Percentiles rank a stretch among this genome's conserved stretches.
Evolutionary conservation across 495 filamentous ascomycete genomes (phyloP).

Genomic region (Cairneyella variabilis): DNA sequence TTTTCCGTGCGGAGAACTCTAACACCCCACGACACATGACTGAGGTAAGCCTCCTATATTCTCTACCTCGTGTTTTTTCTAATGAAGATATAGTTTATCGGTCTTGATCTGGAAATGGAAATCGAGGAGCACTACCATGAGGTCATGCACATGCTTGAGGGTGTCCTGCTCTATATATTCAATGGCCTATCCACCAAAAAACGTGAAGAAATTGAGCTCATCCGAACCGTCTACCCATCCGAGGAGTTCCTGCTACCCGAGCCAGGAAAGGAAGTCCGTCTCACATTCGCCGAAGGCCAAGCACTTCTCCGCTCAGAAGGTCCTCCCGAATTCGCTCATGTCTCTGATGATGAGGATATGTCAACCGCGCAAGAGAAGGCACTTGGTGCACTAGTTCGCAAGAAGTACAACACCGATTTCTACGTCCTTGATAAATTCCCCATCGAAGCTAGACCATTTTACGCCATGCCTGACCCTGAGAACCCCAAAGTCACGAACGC

Average conservation of each 20-base stretch:
- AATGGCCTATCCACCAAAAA: slow-evolving; percentile 65
- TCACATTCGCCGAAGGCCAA: slow-evolving; percentile 85
- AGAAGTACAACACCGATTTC: slow-evolving; percentile 87
- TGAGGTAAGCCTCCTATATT: slow-evolving; percentile 42
- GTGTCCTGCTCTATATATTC: slow-evolving; percentile 87
- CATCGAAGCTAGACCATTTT: slow-evolving; percentile 79
- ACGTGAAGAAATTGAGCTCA: slow-evolving; percentile 64
- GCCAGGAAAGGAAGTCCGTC: slow-evolving; percentile 70
- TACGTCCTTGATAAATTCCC: slow-evolving; percentile 92
- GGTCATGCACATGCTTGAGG: slow-evolving; percentile 74
- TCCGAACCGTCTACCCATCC: slow-evolving; percentile 58
- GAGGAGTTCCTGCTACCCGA: slow-evolving; percentile 50
- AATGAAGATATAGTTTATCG: slow-evolving; percentile 63
- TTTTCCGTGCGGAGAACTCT: slow-evolving; percentile 95
- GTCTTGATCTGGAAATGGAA: slow-evolving; percentile 97
- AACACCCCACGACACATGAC: slow-evolving; percentile 97
- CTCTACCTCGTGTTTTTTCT: background rate
- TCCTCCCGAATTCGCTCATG: slow-evolving; percentile 62
- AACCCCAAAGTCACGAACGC: slow-evolving; percentile 71
- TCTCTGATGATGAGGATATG: slow-evolving; percentile 75
- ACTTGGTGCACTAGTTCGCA: slow-evolving; percentile 76
- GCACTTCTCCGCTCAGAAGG: slow-evolving; percentile 75
- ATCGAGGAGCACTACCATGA: slow-evolving; percentile 88
- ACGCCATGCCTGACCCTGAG: slow-evolving; percentile 73
- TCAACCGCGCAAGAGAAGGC: slow-evolving; percentile 83